These are phyloP conservation scores for Furcasterigmium sp. DNA, from an alignment of 2,329 filamentous ascomycete species.

Conservation along the genomic window DNA sequence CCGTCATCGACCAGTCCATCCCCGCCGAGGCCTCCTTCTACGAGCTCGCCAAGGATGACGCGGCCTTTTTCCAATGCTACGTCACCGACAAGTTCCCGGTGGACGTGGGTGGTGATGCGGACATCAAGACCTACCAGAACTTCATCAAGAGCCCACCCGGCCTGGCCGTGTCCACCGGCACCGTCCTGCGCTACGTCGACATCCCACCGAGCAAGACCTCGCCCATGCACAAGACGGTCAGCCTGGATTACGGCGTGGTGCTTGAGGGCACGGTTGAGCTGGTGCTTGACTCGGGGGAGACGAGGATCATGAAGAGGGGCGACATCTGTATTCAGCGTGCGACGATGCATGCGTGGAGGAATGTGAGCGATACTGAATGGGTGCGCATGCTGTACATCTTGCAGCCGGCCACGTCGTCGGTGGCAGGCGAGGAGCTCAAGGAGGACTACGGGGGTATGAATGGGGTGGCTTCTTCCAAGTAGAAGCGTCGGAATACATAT, in stretches of 20 bases:
- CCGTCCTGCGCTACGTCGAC: conserved; percentile 42
- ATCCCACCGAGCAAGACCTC: conserved; percentile 31
- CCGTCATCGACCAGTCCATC: conserved; percentile 25
- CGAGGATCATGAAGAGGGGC: conserved; percentile 37
- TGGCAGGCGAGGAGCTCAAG: conserved; percentile 14
- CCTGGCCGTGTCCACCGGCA: conserved; percentile 27
- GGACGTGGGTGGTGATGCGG: conserved; percentile 11
- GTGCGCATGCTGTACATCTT: conserved; percentile 36
- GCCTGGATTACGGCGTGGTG: conserved; percentile 49
- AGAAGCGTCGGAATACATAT: neutral
- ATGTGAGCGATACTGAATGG: conserved; percentile 36
- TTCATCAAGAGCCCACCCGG: conserved; percentile 18
- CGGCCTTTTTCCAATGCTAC: conserved; percentile 18
- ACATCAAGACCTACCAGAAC: conserved; percentile 16
- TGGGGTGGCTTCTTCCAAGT: conserved; percentile 16
- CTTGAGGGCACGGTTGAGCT: conserved; percentile 49
- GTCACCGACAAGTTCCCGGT: conserved; percentile 18
- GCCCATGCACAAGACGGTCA: conserved; percentile 47
- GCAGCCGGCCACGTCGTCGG: conserved; percentile 15
- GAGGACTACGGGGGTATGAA: conserved; percentile 26
- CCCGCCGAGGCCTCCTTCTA: conserved; percentile 15
- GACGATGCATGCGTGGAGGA: conserved; percentile 50
- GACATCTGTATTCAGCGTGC: conserved; percentile 52
- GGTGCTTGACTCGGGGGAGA: conserved; percentile 45
- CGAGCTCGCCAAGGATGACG: conserved; percentile 11